Conservation (phyloP, 2,329 filamentous ascomycete genomes). For the Colletotrichum sp. region DNA sequence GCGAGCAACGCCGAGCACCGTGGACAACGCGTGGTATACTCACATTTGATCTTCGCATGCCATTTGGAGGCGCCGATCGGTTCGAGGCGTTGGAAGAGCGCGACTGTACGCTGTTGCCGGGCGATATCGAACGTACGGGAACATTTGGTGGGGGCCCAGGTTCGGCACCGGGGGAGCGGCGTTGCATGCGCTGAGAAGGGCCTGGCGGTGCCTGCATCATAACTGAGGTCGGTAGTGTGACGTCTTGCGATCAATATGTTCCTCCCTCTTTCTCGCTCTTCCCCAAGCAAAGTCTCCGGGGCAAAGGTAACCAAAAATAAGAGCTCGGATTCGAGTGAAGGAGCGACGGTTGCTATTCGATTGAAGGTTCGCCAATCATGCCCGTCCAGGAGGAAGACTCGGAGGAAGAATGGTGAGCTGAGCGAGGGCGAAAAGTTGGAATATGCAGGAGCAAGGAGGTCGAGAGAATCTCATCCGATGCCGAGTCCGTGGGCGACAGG, state of each 20-base stretch:
- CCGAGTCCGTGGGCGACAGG: neutral
- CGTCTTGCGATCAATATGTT: neutral
- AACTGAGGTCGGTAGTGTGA: neutral
- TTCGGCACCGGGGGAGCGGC: conserved; percentile 68
- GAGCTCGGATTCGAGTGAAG: neutral
- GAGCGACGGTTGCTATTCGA: neutral
- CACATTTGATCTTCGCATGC: conserved; percentile 62
- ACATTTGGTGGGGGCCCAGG: conserved; percentile 62
- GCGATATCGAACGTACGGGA: conserved; percentile 64
- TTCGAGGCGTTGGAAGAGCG: conserved; percentile 70
- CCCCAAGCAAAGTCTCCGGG: neutral
- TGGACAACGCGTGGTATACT: conserved; percentile 37
- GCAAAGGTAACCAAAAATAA: neutral
- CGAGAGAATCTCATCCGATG: neutral
- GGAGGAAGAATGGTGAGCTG: neutral
- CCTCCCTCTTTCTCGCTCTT: conserved; percentile 5
- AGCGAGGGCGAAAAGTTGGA: neutral
- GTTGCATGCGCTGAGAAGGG: conserved; percentile 61
- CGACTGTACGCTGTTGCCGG: conserved; percentile 60
- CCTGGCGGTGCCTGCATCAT: conserved; percentile 57
- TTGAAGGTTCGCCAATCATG: neutral
- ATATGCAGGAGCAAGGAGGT: neutral
- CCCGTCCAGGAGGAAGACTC: neutral
- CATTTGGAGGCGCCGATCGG: conserved; percentile 54
- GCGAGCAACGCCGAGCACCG: neutral